Evolutionary conservation across 2,329 filamentous ascomycete species (phyloP).

Genomic region (Diaporthe aspalathi): DNA sequence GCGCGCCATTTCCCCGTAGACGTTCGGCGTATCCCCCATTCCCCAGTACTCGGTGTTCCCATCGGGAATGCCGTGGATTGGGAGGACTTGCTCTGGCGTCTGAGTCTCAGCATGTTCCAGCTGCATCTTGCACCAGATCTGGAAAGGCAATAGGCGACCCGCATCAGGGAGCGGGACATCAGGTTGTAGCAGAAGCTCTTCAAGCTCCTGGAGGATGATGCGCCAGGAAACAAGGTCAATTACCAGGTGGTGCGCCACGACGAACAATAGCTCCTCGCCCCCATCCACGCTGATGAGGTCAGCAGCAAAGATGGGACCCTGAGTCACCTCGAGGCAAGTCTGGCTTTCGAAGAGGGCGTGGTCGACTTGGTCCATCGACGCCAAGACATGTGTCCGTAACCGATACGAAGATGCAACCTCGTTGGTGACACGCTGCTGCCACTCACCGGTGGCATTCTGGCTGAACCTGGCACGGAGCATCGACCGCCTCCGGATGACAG

Average conservation of each 20-base stretch:
- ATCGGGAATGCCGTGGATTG: not conserved
- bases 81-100: not conserved
- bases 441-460: constrained; percentile 39
- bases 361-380: constrained; percentile 34
- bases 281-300: constrained; percentile 39
- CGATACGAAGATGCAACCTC: constrained; percentile 38
- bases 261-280: constrained; percentile 40
- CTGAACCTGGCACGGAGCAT: constrained; percentile 52
- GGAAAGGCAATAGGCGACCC: not conserved
- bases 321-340: constrained; percentile 36
- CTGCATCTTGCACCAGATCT: constrained; percentile 2
- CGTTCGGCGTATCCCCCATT: not conserved
- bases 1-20: constrained; percentile 19
- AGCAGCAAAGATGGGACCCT: constrained; percentile 43
- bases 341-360: constrained; percentile 39
- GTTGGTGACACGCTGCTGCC: constrained; percentile 43
- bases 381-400: constrained; percentile 33
- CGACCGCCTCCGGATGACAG: constrained; percentile 46
- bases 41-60: not conserved
- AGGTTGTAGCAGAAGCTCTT: constrained; percentile 46
- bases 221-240: constrained; percentile 59
- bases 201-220: constrained; percentile 55
- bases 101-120: constrained; percentile 5
- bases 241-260: constrained; percentile 51
- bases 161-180: not conserved